Conservation (phyloP, 306 rosid genomes). For the Quercus parvula region DNA sequence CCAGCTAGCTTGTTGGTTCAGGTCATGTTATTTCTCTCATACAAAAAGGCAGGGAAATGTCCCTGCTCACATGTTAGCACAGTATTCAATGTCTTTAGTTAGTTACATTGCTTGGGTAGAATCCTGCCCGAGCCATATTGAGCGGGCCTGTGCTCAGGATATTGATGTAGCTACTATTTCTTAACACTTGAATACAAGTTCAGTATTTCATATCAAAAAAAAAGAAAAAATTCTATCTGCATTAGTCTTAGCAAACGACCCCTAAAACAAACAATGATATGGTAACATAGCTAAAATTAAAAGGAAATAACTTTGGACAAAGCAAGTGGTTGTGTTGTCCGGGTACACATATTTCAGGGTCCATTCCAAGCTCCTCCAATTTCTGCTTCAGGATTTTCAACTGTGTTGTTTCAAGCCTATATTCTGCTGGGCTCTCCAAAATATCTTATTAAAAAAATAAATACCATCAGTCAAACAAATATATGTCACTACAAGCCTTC, state of each 20-base stretch:
- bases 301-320: constrained; percentile 58
- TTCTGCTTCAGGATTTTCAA: constrained; percentile 36
- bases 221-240: too few species aligned
- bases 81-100: too few species aligned
- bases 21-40: too few species aligned
- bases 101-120: too few species aligned
- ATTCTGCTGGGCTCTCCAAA: constrained; percentile 37
- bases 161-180: too few species aligned
- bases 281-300: background rate
- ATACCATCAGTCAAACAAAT: constrained; percentile 10
- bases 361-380: constrained; percentile 56
- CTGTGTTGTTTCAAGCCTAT: background rate
- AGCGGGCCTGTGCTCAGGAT: too few species aligned
- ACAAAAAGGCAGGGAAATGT: too few species aligned
- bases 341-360: constrained; percentile 30
- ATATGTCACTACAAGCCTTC: background rate
- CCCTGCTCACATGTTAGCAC: too few species aligned
- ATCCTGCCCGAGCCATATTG: too few species aligned
- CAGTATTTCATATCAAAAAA: too few species aligned
- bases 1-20: too few species aligned
- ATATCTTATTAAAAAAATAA: constrained; percentile 13
- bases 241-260: background rate
- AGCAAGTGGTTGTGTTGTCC: constrained; percentile 60
- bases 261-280: background rate
- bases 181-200: too few species aligned